phyloP scores from a whole-genome alignment of 1,284 basidiomycete genomes.

The Xerocomus nothofagi region DNA sequence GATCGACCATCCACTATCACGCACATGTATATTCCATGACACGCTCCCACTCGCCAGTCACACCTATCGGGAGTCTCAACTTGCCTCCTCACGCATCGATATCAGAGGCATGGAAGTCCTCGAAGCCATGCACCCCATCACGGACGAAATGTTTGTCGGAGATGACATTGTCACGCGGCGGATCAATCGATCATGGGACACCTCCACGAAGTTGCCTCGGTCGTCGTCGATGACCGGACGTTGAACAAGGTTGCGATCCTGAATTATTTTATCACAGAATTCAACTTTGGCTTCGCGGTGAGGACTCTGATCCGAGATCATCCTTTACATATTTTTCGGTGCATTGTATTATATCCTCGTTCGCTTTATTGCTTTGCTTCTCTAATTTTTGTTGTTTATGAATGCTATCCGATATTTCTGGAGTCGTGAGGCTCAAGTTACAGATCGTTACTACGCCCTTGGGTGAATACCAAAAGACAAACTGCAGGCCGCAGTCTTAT shows the following conservation, averaged over 20 bases:
- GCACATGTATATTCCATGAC: too few species aligned
- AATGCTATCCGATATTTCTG: too few species aligned
- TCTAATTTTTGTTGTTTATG: too few species aligned
- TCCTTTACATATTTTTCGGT: too few species aligned
- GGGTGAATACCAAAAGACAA: too few species aligned
- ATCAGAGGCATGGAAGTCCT: slow-evolving; percentile 86
- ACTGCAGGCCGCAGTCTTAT: too few species aligned
- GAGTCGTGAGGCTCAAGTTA: too few species aligned
- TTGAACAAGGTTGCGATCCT: slow-evolving; percentile 72
- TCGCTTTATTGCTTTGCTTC: too few species aligned
- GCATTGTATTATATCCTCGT: too few species aligned
- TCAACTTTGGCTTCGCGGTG: slow-evolving; percentile 91
- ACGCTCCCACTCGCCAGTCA: too few species aligned
- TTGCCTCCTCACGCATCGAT: slow-evolving; percentile 89
- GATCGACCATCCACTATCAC: too few species aligned
- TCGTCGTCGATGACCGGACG: slow-evolving; percentile 68
- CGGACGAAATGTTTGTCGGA: slow-evolving; percentile 91
- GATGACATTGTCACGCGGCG: slow-evolving; percentile 76
- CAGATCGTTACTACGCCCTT: too few species aligned
- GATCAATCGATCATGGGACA: slow-evolving; percentile 76
- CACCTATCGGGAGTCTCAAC: slow-evolving; percentile 89
- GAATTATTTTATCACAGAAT: slow-evolving; percentile 82
- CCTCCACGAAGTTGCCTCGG: slow-evolving; percentile 62
- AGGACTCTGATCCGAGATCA: slow-evolving; percentile 69
- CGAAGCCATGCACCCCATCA: slow-evolving; percentile 80